phyloP scores from a whole-genome alignment of 2,329 filamentous ascomycete genomes.

The Xylaria sp. region DNA sequence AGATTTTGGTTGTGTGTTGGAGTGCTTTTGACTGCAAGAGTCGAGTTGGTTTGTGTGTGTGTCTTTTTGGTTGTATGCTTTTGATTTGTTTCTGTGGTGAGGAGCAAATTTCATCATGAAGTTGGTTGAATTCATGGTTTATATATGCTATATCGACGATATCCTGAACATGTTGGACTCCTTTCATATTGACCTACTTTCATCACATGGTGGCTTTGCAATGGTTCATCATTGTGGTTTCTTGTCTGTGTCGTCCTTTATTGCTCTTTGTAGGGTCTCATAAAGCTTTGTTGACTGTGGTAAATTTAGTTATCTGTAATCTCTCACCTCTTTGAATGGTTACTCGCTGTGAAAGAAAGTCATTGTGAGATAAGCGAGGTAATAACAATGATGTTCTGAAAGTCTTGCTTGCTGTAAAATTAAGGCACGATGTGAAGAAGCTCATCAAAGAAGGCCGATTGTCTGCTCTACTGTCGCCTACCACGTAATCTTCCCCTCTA shows the following conservation, averaged over 20 bases:
- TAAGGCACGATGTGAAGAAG: background rate
- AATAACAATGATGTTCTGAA: background rate
- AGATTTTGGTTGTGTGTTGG: background rate
- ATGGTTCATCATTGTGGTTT: background rate
- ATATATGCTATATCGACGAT: background rate
- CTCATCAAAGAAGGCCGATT: background rate
- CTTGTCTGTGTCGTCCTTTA: background rate
- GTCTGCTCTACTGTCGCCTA: background rate
- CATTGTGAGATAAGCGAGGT: background rate
- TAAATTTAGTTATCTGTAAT: slow-evolving; percentile 1
- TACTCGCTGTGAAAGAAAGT: background rate
- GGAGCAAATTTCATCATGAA: background rate
- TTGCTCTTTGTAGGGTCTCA: background rate
- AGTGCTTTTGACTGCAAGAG: background rate
- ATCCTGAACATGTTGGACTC: background rate
- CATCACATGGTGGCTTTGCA: background rate
- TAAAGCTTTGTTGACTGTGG: slow-evolving; percentile 9
- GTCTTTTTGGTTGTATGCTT: background rate
- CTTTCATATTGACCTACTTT: background rate
- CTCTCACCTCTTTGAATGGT: background rate
- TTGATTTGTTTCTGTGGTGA: background rate
- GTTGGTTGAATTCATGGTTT: background rate
- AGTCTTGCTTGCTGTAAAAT: background rate
- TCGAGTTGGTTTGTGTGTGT: slow-evolving; percentile 3
- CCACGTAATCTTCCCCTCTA: background rate